Base-by-base conservation (phyloP, 306 rosid species). In the apple (Malus domestica) region DNA sequence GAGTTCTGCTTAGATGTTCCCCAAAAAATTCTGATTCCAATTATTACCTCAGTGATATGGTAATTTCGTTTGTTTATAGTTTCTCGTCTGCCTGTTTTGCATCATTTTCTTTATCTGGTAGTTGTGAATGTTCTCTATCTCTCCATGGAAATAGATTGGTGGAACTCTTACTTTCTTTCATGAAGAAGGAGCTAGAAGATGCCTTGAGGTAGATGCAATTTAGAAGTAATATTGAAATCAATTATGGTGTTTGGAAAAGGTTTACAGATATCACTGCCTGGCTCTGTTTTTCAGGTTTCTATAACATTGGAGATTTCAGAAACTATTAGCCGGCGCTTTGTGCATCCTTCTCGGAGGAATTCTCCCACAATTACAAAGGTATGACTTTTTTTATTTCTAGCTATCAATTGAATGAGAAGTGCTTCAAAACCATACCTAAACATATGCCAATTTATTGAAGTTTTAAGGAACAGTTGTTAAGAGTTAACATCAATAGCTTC, bases 351-450 rank as follows among this genome's bases (percentile, higher is more conserved):
- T 78, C 81, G 98, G 76, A 96, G 90, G 78, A 93, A 90, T 76
- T 93, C 99, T 69, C 98, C 99, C 8, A 96, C 99, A 42, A 90
- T 90, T 80, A 91, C 97, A 10, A 96, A 92, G 97, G 99, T 96
- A 81, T 51, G 45, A 38, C 23, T 38, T 38, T 49, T 49, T 38
- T 67, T 74, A 45, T 80, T 79, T 32, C 27, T 18, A 12, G 23
- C 59, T 61, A 20, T 46, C 33, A 18, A 10, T 29, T 30, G 32
- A 44, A 4, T 46, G 62, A 45, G 46, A 29, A 61, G 13, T 61
- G 59, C 20, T n/a, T 42, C 68, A 64, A 32, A 67, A 12, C 40
- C 30, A 13, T 67, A n/a, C 32, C 19, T n/a, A 42, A 67, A 67
- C 13, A 13, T 57, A 4, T 30, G 11, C 11, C 25, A 32, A 11